Evolutionary conservation across 2,329 filamentous ascomycete species (phyloP).

Genomic region (Cryphonectria naterciae): DNA sequence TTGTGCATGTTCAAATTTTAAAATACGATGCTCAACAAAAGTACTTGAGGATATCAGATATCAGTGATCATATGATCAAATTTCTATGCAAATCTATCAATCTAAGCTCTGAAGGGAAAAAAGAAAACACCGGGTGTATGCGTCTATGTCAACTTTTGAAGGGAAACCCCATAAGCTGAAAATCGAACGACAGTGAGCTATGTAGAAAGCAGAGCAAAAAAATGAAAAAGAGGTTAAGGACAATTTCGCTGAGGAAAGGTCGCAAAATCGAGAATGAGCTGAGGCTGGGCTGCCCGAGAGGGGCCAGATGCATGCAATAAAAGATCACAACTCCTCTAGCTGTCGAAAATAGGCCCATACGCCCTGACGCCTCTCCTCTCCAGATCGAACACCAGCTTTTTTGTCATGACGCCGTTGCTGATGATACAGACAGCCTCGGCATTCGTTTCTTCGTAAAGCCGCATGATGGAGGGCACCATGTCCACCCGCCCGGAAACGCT

Average conservation of each 20-base stretch:
- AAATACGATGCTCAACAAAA: background rate
- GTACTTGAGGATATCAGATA: too few species aligned
- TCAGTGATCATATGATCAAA: background rate
- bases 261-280: background rate
- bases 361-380: constrained; percentile 40
- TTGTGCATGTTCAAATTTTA: background rate
- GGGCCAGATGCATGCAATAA: background rate
- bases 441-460: constrained; percentile 34
- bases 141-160: background rate
- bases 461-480: constrained; percentile 36
- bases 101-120: background rate
- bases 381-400: constrained; percentile 38
- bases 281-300: background rate
- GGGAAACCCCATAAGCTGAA: background rate
- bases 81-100: background rate
- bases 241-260: background rate
- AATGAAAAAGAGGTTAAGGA: background rate
- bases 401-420: constrained; percentile 40
- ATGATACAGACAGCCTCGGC: constrained; percentile 43
- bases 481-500: constrained; percentile 37
- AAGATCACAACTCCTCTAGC: constrained; percentile 15
- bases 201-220: background rate
- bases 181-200: background rate
- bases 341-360: constrained; percentile 44
- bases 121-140: background rate